Percentiles rank a stretch among this genome's conserved stretches.
phyloP scores from a whole-genome alignment of 768 basidiomycete species.

The Erythrobasidium yunnanense region DNA sequence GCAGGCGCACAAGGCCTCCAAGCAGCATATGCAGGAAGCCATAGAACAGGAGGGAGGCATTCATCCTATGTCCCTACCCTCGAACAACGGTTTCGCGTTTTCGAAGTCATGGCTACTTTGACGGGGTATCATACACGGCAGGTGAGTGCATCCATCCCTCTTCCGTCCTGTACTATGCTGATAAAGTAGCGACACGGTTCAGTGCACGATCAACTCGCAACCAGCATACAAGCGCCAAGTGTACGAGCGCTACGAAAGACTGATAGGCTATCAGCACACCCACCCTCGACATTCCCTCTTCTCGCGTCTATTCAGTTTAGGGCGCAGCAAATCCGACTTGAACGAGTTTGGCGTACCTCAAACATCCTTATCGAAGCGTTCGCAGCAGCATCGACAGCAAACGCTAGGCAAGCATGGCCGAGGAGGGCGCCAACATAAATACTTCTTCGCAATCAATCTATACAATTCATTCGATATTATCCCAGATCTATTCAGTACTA shows the following conservation, averaged over 20 bases:
- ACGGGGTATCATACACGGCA: constrained; percentile 76
- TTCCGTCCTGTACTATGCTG: too few relatives aligned
- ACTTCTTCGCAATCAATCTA: constrained; percentile 97
- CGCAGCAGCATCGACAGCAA: constrained; percentile 35
- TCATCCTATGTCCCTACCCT: constrained; percentile 54
- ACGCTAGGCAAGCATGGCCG: constrained; percentile 42
- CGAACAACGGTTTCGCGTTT: constrained; percentile 71
- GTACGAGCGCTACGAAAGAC: constrained; percentile 66
- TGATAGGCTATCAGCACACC: constrained; percentile 55
- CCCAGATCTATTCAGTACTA: constrained; percentile 89
- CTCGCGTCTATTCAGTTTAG: constrained; percentile 38
- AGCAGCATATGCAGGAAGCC: constrained; percentile 14
- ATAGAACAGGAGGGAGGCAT: constrained; percentile 14
- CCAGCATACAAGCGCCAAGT: constrained; percentile 75
- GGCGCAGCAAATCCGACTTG: constrained; percentile 42
- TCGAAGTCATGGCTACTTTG: constrained; percentile 74
- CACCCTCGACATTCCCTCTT: constrained; percentile 40
- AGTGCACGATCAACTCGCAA: constrained; percentile 77
- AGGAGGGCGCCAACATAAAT: constrained; percentile 60
- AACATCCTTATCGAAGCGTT: constrained; percentile 27
- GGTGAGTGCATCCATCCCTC: neutral
- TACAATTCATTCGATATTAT: constrained; percentile 99
- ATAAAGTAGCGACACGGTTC: too few relatives aligned
- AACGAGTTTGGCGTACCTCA: constrained; percentile 42
- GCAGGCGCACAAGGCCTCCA: constrained; percentile 14